Evolutionary conservation across 2,329 filamentous ascomycete species (phyloP).

Genomic region (Fusarium albidum): DNA sequence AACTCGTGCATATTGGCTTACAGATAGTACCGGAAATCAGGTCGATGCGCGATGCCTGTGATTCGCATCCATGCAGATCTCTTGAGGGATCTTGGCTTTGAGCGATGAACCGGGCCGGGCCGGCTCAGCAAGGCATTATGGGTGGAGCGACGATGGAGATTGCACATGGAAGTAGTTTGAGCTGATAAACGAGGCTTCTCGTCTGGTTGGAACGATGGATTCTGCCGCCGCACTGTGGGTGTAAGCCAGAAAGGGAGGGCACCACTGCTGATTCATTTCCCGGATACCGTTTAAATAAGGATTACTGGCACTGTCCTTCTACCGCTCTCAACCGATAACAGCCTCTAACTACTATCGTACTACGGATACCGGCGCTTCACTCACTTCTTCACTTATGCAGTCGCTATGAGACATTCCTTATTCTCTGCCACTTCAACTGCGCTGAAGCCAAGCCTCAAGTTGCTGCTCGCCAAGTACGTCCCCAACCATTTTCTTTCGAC

Average conservation of each 20-base stretch:
- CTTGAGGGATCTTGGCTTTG: constrained; percentile 5
- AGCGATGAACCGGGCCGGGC: neutral
- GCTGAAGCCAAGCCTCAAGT: neutral
- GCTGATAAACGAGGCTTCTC: neutral
- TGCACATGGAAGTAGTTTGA: neutral
- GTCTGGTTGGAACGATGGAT: no score
- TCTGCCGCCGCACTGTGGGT: neutral
- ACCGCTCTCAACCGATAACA: constrained; percentile 19
- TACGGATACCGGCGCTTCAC: no score
- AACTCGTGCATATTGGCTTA: no score
- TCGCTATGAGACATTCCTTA: constrained; percentile 21
- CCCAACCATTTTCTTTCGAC: constrained; percentile 1
- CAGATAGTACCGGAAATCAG: no score
- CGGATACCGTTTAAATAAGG: no score
- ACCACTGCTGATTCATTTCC: neutral
- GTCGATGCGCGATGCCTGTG: neutral
- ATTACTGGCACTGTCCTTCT: neutral
- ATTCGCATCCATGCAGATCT: neutral
- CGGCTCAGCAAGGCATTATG: neutral
- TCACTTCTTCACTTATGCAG: neutral
- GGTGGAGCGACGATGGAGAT: neutral
- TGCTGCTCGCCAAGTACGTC: constrained; percentile 16
- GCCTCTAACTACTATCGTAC: no score
- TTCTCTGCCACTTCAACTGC: neutral
- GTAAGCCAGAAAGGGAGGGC: neutral